Evolutionary conservation across 441 rosid genomes (phyloP), one percentile per base, ranked within the genome.

Genomic region (Populus trichocarpa): DNA sequence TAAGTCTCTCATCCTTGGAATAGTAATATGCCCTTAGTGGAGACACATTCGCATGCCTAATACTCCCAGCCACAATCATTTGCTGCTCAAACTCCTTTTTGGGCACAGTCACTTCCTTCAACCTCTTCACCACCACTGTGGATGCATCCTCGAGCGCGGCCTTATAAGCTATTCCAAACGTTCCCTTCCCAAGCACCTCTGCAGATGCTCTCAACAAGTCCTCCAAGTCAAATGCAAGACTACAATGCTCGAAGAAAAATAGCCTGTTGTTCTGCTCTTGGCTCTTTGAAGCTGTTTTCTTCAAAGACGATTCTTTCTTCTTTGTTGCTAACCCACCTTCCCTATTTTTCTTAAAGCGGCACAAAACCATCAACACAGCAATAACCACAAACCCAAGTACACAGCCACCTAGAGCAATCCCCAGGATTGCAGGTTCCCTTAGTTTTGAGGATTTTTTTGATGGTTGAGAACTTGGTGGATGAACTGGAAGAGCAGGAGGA

Each of bases 111-210:
- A 91, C 84, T 75, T 91, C 97, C 82, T 91, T 96, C 90, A 96
- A 79, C 78, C 98, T 80, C 87, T 96, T 96, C 40, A 96, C 96
- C 4, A 85, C 96, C 23, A 94, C 84, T 0, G 90, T 86, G 69
- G 85, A 89, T 18, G 88, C 84, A 72, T 96, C 98, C 83, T 90
- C 94, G 64, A 96, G 87, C 33, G 89, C 90, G 1, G 97, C 97
- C 87, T 86, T 94, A 26, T 94, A 96, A 3, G 99, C 90, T 77
- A 87, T 85, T 36, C 99, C 98, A 6, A 89, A 90, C 30, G 83
- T 87, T n/a, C 99, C 99, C 69, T 91, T 93, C 63, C 99, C 99
- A 2, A 94, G 93, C 53, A 94, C 90, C 88, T 92, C 97, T 12
- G 99, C 99, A 13, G 99, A 92, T 25, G 98, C 93, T 76, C 88